Base-by-base conservation (phyloP, 352 stramenopile species). In the Thalassiosira ordinaria region DNA sequence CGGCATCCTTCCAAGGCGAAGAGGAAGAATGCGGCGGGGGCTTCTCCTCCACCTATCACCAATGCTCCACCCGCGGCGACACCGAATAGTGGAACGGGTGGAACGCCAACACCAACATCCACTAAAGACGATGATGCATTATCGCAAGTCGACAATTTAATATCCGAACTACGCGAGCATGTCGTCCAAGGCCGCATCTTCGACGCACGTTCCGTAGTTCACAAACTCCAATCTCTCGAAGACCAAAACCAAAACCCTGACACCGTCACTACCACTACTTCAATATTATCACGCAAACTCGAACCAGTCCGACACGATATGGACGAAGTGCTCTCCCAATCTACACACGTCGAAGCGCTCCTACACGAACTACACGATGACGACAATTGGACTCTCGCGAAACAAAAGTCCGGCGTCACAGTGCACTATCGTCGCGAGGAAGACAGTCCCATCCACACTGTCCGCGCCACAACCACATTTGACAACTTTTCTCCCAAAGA, bases 341-440 rank as follows among this genome's bases (percentile, higher is more conserved):
- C 67, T 9, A 33, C 53, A 9, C 71, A 80, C 27, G 71, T 80
- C 2, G 61, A 74, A 24, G 52, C 26, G 3, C 55, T 80, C 14
- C 53, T 80, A 9, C 51, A 29, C 47, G 47, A 74, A 9, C 55
- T 80, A 1, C 60, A 80, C 29, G 65, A 60, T 13, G 59, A 80
- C 29, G 71, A 80, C 39, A 37, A 55, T 60, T 80, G 71, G 71
- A 80, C 44, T 11, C 31, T 80, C n/a, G 71, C 71, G 2, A 72
- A 68, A 33, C 61, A 72, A 27, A 60, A 35, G 26, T 47, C 53
- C 3, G 61, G 61, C 3, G 71, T 80, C 7, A 74, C 61, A 2
- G 53, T 80, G n/a, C 71, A 80, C 52, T 80, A 53, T 44, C 61
- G 71, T 18, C 26, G 52, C 8, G 59, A 71, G n/a, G 6, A 2